phyloP scores from a whole-genome alignment of 768 basidiomycete species.

The Hortiboletus campestris region DNA sequence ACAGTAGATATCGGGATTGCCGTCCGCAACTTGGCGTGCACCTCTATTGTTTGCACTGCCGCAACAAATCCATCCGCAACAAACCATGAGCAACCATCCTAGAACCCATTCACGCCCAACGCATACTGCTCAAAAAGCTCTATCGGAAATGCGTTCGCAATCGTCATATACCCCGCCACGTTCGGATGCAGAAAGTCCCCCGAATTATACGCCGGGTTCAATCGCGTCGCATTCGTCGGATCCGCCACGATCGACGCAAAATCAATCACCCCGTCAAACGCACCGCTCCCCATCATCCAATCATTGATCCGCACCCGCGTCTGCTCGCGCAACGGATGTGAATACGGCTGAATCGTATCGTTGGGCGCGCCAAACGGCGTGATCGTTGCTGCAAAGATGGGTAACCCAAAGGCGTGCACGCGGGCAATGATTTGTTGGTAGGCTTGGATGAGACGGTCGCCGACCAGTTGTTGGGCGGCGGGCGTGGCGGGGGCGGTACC shows the following conservation, averaged over 20 bases:
- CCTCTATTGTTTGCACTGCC: no score
- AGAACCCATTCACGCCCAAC: conserved; percentile 2
- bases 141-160: neutral
- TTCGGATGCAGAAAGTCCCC: conserved; percentile 6
- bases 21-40: no score
- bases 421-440: neutral
- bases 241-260: conserved; percentile 10
- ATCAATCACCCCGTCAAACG: conserved; percentile 3
- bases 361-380: neutral
- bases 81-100: no score
- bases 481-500: neutral
- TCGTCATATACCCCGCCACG: neutral
- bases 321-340: neutral
- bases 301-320: conserved; percentile 1
- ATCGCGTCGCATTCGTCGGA: neutral
- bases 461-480: neutral
- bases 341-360: neutral
- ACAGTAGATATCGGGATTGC: no score
- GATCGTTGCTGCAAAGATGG: conserved; percentile 7
- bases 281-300: neutral
- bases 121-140: neutral
- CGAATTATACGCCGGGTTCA: neutral
- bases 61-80: no score
- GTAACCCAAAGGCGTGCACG: neutral
- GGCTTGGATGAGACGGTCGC: conserved; percentile 7